Conservation (phyloP, 2,329 filamentous ascomycete genomes). For the Colletotrichum orchidophilum region DNA sequence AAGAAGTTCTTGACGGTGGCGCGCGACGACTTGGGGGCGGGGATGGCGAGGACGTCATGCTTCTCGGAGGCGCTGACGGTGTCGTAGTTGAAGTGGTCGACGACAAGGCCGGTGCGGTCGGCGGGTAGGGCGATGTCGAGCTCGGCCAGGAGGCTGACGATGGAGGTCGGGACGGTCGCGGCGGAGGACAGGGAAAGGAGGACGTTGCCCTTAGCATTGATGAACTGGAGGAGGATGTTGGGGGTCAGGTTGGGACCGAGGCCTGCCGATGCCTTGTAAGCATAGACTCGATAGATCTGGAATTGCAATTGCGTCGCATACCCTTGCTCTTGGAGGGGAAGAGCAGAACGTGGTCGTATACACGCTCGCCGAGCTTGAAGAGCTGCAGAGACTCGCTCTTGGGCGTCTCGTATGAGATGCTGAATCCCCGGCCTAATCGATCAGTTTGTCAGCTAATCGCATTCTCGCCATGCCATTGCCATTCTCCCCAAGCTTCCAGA, state of each 20-base stretch:
- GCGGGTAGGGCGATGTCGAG: slow-evolving; percentile 88
- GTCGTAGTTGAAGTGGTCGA: slow-evolving; percentile 98
- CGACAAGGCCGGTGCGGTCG: slow-evolving; percentile 84
- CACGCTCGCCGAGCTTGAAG: slow-evolving; percentile 86
- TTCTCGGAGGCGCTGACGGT: slow-evolving; percentile 77
- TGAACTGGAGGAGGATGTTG: slow-evolving; percentile 86
- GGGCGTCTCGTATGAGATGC: slow-evolving; percentile 82
- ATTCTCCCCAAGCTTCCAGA: not conserved
- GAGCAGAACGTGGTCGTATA: slow-evolving; percentile 90
- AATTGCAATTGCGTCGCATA: slow-evolving; percentile 46
- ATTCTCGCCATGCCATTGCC: not conserved
- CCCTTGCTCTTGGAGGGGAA: slow-evolving; percentile 92
- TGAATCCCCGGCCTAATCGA: slow-evolving; percentile 79
- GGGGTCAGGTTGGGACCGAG: slow-evolving; percentile 90
- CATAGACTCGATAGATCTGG: not conserved
- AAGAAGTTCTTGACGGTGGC: slow-evolving; percentile 83
- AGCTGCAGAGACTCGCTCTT: slow-evolving; percentile 81
- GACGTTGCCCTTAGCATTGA: slow-evolving; percentile 92
- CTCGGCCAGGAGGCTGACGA: slow-evolving; percentile 84
- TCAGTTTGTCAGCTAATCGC: slow-evolving; percentile 38
- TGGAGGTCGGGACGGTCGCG: slow-evolving; percentile 73
- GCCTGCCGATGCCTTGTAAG: slow-evolving; percentile 56
- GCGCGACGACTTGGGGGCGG: slow-evolving; percentile 72
- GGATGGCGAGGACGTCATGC: slow-evolving; percentile 88
- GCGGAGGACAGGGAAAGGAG: slow-evolving; percentile 83